Evolutionary conservation across 495 filamentous ascomycete genomes (phyloP).

Genomic region (Trichocladium uniseriatum): DNA sequence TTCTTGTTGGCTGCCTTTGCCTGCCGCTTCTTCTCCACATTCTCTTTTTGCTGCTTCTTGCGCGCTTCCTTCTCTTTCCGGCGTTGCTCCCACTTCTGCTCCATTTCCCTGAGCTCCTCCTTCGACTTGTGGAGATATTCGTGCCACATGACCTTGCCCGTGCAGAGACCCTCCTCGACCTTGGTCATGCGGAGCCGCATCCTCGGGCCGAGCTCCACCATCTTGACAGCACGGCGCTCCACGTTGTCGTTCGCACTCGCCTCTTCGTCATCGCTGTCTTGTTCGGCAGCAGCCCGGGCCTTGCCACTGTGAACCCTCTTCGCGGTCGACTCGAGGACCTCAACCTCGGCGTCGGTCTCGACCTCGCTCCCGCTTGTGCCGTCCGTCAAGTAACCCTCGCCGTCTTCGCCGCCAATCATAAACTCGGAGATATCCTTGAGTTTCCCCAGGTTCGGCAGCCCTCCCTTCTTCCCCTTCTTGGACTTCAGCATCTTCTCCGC

Average conservation of each 20-base stretch:
- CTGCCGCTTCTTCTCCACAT: constrained; percentile 72
- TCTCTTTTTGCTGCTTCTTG: constrained; percentile 72
- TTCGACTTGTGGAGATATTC: constrained; percentile 79
- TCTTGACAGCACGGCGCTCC: constrained; percentile 81
- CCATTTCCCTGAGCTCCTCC: constrained; percentile 64
- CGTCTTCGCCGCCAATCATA: constrained; percentile 71
- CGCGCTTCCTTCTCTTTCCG: constrained; percentile 73
- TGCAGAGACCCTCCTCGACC: constrained; percentile 89
- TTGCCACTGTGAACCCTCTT: constrained; percentile 57
- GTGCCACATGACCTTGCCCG: constrained; percentile 95
- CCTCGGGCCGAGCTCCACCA: constrained; percentile 85
- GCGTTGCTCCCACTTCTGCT: constrained; percentile 69
- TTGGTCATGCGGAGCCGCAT: constrained; percentile 86
- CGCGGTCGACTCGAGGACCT: constrained; percentile 68
- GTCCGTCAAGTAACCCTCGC: constrained; percentile 71
- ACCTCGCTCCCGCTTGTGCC: constrained; percentile 79
- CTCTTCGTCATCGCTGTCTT: constrained; percentile 24
- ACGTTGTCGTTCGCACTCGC: constrained; percentile 34
- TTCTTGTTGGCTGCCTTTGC: constrained; percentile 44
- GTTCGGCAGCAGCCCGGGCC: constrained; percentile 35
- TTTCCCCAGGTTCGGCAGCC: constrained; percentile 79
- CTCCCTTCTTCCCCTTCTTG: constrained; percentile 54
- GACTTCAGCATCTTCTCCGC: constrained; percentile 61
- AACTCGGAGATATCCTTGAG: constrained; percentile 93
- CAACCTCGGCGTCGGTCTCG: constrained; percentile 93